Evolutionary conservation across 805 yeast species (phyloP), one percentile per base, ranked within the genome.

Genomic region (Sugiyamaella chiloensis): DNA sequence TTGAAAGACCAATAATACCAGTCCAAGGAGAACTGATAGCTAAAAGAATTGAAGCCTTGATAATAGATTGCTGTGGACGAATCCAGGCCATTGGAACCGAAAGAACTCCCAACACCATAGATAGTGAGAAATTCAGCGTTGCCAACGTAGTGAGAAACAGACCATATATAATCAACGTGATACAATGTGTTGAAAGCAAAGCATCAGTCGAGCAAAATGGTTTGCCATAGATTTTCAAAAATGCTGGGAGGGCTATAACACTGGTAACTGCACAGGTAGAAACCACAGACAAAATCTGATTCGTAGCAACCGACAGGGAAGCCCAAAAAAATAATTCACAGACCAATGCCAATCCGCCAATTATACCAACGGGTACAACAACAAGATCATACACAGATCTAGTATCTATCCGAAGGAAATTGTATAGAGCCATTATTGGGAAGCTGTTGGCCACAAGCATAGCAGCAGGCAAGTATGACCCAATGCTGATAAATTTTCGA

Each of bases 381-480:
- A 51, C 46, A 12, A 34, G 23, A 24, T 34, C 24, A n/a, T 41
- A 34, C 26, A 44, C 27, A 27, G 27, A 21, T 6, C 19, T 24
- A n/a, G 16, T 23, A 16, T 17, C 32, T 16, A 47, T 43, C 27
- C n/a, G 14, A 11, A 52, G 27, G 30, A 67, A 61, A 9, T 59
- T 40, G 42, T 55, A 55, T 50, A 85, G 76, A 24, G 96, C 77
- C 57, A 87, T 79, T 14, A 89, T 51, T 0, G 87, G 80, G 71
- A 78, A 89, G 1, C 87, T 67, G 3, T 78, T 74, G 1, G 93
- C 85, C 3, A 85, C 66, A 5, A 86, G 68, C 41, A 84, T 82
- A 0, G 95, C 96, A 2, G 91, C 73, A 1, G 98, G 98, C 44
- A 93, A 69, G 62, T 91, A 93, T 16, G 95, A 87, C 3, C 96